These are phyloP conservation scores for Kalaharituber pfeilii DNA, from an alignment of 2,329 filamentous ascomycete genomes.

Conservation along the genomic window DNA sequence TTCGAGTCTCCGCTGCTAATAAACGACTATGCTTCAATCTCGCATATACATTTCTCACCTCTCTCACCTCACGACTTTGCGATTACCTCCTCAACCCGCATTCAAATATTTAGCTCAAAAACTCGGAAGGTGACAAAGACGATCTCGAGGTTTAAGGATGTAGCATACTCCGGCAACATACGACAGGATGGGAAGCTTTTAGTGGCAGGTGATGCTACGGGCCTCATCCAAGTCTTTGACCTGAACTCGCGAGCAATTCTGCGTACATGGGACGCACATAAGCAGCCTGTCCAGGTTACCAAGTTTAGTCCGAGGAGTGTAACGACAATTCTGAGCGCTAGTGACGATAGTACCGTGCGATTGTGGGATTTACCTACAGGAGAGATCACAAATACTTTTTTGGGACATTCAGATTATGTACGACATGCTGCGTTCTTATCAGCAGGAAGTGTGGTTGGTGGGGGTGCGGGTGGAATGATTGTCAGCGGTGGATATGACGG, in stretches of 20 bases:
- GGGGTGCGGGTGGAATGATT: constrained; percentile 38
- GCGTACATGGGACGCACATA: constrained; percentile 88
- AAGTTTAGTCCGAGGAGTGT: constrained; percentile 80
- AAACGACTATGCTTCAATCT: constrained; percentile 78
- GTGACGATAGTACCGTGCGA: constrained; percentile 81
- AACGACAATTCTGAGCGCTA: constrained; percentile 72
- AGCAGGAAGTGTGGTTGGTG: constrained; percentile 20
- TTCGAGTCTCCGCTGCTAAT: constrained; percentile 86
- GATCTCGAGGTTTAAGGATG: constrained; percentile 82
- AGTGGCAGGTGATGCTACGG: constrained; percentile 78
- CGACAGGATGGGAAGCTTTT: constrained; percentile 75
- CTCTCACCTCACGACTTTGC: constrained; percentile 53
- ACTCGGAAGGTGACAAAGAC: constrained; percentile 86
- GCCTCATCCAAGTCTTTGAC: constrained; percentile 89
- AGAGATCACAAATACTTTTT: constrained; percentile 56
- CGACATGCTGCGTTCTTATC: constrained; percentile 76
- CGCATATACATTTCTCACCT: constrained; percentile 62
- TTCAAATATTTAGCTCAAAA: constrained; percentile 85
- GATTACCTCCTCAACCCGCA: constrained; percentile 80
- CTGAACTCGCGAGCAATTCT: constrained; percentile 75
- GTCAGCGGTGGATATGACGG: constrained; percentile 89
- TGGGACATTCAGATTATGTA: constrained; percentile 85
- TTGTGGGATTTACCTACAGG: constrained; percentile 84
- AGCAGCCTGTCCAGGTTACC: constrained; percentile 82
- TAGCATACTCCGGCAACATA: constrained; percentile 76